phyloP scores from a whole-genome alignment of 2,329 filamentous ascomycete species.

The Cadophora malorum region DNA sequence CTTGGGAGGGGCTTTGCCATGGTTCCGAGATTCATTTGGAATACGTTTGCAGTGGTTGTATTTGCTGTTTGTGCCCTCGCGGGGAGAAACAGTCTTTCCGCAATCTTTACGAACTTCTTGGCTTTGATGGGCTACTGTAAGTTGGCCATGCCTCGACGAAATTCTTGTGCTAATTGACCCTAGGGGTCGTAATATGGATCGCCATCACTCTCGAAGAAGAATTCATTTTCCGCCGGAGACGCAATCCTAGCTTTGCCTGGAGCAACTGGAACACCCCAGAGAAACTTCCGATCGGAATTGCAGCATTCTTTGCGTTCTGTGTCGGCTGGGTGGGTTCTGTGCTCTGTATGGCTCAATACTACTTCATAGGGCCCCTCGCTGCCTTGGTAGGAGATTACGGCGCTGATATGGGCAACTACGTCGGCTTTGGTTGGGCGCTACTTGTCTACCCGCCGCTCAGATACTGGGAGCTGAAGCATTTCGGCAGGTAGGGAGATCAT shows the following conservation, averaged over 20 bases:
- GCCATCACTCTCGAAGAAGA: conserved; percentile 67
- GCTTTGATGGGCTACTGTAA: conserved; percentile 72
- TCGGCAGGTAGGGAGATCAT: conserved; percentile 39
- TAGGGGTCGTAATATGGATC: conserved; percentile 65
- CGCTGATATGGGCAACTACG: conserved; percentile 46
- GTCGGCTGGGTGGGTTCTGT: conserved; percentile 70
- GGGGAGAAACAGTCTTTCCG: conserved; percentile 64
- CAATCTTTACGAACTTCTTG: conserved; percentile 73
- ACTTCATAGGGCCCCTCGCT: conserved; percentile 68
- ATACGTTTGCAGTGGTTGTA: conserved; percentile 64
- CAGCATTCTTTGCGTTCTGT: conserved; percentile 65
- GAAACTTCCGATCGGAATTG: conserved; percentile 66
- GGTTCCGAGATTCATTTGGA: conserved; percentile 70
- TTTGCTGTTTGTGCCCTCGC: conserved; percentile 69
- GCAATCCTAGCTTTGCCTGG: conserved; percentile 60
- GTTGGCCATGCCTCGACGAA: background rate
- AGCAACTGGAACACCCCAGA: conserved; percentile 62
- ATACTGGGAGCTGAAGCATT: conserved; percentile 44
- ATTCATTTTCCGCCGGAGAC: conserved; percentile 60
- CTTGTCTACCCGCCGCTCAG: conserved; percentile 57
- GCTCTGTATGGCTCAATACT: conserved; percentile 72
- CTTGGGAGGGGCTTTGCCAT: conserved; percentile 62
- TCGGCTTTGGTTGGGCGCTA: conserved; percentile 65
- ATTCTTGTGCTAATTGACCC: background rate
- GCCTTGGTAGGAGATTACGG: conserved; percentile 56